Evolutionary conservation across 345 rosid genomes (phyloP).

Genomic region (Iberis pinnata): DNA sequence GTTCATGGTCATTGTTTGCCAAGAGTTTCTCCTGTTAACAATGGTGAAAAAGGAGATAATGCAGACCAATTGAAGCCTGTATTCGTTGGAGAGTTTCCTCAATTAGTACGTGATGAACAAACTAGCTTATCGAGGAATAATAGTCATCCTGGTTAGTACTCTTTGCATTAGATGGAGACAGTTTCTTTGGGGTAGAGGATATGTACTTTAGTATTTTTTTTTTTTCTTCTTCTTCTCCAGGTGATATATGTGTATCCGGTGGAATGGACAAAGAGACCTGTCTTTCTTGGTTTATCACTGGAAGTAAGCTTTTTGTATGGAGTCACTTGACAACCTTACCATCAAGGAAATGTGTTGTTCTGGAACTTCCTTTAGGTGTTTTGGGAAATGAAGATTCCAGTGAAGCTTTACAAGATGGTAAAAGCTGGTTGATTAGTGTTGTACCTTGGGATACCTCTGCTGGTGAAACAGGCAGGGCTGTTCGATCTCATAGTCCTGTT

Average conservation of each 20-base stretch:
- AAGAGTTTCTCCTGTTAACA: slow-evolving; percentile 50
- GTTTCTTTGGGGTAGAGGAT: background rate
- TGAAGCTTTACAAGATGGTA: slow-evolving; percentile 26
- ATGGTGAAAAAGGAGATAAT: slow-evolving; percentile 40
- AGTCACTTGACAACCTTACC: slow-evolving; percentile 46
- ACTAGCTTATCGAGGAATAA: slow-evolving; percentile 37
- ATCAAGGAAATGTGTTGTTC: slow-evolving; percentile 47
- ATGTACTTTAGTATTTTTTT: slow-evolving; percentile 10
- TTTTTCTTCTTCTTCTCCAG: slow-evolving; percentile 34
- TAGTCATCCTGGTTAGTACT: slow-evolving; percentile 46
- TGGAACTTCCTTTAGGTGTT: slow-evolving; percentile 52
- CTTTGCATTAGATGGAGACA: slow-evolving; percentile 1
- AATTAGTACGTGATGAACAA: slow-evolving; percentile 65
- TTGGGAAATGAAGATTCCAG: slow-evolving; percentile 27
- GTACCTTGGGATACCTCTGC: slow-evolving; percentile 54
- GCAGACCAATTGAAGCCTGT: slow-evolving; percentile 69
- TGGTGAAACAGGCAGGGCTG: slow-evolving; percentile 32
- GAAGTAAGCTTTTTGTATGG: slow-evolving; percentile 69
- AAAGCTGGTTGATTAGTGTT: slow-evolving; percentile 57
- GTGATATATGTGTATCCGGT: slow-evolving; percentile 49
- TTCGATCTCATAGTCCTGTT: slow-evolving; percentile 33
- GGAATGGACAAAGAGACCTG: slow-evolving; percentile 72
- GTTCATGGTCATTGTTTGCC: slow-evolving; percentile 5
- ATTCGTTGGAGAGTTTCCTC: slow-evolving; percentile 83
- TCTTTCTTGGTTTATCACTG: slow-evolving; percentile 72